Percentiles rank a stretch among this genome's conserved stretches.
These are phyloP conservation scores for Eremothecium coryli DNA, from an alignment of 1,139 yeast species.

Conservation along the genomic window DNA sequence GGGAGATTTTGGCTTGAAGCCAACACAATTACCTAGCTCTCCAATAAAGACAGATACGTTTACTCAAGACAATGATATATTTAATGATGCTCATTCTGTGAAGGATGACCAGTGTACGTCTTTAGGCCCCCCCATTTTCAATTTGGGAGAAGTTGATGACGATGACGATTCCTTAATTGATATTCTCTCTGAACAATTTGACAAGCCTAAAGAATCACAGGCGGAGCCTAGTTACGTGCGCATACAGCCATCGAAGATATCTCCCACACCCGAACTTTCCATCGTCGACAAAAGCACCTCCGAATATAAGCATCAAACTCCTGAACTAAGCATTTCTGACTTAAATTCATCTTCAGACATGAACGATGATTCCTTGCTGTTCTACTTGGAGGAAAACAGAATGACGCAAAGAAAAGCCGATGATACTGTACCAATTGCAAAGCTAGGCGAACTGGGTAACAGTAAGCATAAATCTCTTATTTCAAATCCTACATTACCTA, in stretches of 20 bases:
- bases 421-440: background rate
- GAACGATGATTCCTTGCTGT: slow-evolving; percentile 13
- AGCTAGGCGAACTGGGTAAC: background rate
- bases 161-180: slow-evolving; percentile 24
- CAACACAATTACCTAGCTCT: slow-evolving; percentile 17
- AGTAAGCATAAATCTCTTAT: too few relatives aligned
- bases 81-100: background rate
- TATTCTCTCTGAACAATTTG: slow-evolving; percentile 17
- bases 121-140: background rate
- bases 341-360: background rate
- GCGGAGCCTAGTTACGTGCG: background rate
- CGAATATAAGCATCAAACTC: too few relatives aligned
- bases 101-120: background rate
- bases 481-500: slow-evolving; percentile 2
- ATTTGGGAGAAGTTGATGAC: slow-evolving; percentile 8
- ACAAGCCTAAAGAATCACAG: slow-evolving; percentile 6
- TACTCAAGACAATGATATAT: background rate
- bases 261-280: background rate
- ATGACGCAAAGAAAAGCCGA: background rate
- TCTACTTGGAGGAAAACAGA: slow-evolving; percentile 7
- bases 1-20: slow-evolving; percentile 13
- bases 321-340: background rate
- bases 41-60: slow-evolving; percentile 9
- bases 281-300: background rate
- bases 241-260: background rate